phyloP scores from a whole-genome alignment of 2,329 filamentous ascomycete species.

The Cryphonectria parasitica region DNA sequence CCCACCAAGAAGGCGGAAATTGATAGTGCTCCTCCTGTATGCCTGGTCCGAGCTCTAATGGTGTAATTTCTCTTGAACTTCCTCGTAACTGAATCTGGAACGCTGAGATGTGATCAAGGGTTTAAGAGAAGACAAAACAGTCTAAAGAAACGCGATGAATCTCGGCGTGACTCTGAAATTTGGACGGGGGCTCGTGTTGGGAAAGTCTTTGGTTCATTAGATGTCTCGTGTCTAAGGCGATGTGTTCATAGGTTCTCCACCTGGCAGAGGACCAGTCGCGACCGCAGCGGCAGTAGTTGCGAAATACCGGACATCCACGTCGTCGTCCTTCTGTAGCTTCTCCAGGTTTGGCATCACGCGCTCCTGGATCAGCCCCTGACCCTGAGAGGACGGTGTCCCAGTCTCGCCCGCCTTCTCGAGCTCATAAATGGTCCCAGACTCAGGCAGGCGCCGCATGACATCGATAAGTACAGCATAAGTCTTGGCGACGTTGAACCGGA shows the following conservation, averaged over 20 bases:
- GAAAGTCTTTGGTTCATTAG: slow-evolving; percentile 54
- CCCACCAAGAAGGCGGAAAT: neutral
- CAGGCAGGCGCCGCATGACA: slow-evolving; percentile 88
- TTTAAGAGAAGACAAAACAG: slow-evolving; percentile 10
- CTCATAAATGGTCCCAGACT: slow-evolving; percentile 82
- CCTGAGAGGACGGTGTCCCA: slow-evolving; percentile 68
- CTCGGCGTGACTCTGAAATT: neutral
- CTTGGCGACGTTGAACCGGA: slow-evolving; percentile 99
- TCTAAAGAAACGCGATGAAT: slow-evolving; percentile 6
- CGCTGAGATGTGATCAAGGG: slow-evolving; percentile 25
- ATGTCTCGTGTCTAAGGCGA: slow-evolving; percentile 59
- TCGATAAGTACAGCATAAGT: slow-evolving; percentile 90
- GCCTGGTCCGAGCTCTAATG: slow-evolving; percentile 27
- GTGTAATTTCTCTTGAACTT: slow-evolving; percentile 27
- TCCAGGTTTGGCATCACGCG: slow-evolving; percentile 87
- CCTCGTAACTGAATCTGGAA: slow-evolving; percentile 24
- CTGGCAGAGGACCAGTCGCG: slow-evolving; percentile 50
- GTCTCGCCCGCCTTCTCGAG: slow-evolving; percentile 76
- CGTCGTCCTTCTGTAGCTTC: slow-evolving; percentile 95
- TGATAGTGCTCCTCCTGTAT: slow-evolving; percentile 26
- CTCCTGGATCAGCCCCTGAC: slow-evolving; percentile 80
- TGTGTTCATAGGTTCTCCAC: slow-evolving; percentile 67
- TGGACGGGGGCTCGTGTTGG: neutral
- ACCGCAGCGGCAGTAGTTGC: slow-evolving; percentile 82
- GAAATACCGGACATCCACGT: slow-evolving; percentile 98